phyloP scores from a whole-genome alignment of 2,329 filamentous ascomycete genomes.

The Stachybotrys elegans region DNA sequence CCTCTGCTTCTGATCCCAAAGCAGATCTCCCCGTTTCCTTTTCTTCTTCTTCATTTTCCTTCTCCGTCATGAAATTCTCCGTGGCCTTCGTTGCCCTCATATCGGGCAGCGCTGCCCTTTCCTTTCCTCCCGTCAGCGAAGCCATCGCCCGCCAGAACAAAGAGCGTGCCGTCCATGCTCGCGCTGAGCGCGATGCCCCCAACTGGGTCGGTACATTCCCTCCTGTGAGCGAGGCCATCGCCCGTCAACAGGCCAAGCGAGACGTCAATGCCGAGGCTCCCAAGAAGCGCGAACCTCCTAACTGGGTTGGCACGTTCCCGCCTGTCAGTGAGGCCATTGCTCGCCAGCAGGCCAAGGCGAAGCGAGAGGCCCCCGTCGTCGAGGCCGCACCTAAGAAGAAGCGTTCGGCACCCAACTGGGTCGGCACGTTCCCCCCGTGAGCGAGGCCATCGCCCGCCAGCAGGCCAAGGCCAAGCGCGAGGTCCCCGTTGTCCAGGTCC shows the following conservation, averaged over 20 bases:
- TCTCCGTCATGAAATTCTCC: conserved; percentile 22
- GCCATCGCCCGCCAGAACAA: conserved; percentile 8
- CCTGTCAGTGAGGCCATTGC: conserved; percentile 25
- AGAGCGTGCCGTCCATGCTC: conserved; percentile 29
- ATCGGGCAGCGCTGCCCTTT: conserved; percentile 5
- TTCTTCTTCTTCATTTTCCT: too few relatives aligned
- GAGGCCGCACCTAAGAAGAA: conserved; percentile 30
- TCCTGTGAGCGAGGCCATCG: conserved; percentile 26
- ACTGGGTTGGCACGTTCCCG: conserved; percentile 32
- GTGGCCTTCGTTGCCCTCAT: conserved; percentile 9
- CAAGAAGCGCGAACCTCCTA: conserved; percentile 29
- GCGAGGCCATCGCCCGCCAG: too few relatives aligned
- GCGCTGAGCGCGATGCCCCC: conserved; percentile 36
- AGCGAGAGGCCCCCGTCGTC: conserved; percentile 26
- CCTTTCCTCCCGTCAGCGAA: conserved; percentile 2
- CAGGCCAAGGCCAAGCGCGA: too few relatives aligned
- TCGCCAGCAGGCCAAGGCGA: conserved; percentile 27
- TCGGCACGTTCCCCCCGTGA: conserved; percentile 30
- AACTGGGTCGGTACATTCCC: conserved; percentile 27
- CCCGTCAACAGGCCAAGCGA: conserved; percentile 25
- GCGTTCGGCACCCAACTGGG: conserved; percentile 27
- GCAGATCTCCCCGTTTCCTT: too few relatives aligned
- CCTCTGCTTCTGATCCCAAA: too few relatives aligned
- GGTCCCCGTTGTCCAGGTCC: conserved; percentile 23
- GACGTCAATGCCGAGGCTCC: conserved; percentile 30